Base-by-base conservation (phyloP, 805 yeast species). In the Torulaspora delbrueckii region DNA sequence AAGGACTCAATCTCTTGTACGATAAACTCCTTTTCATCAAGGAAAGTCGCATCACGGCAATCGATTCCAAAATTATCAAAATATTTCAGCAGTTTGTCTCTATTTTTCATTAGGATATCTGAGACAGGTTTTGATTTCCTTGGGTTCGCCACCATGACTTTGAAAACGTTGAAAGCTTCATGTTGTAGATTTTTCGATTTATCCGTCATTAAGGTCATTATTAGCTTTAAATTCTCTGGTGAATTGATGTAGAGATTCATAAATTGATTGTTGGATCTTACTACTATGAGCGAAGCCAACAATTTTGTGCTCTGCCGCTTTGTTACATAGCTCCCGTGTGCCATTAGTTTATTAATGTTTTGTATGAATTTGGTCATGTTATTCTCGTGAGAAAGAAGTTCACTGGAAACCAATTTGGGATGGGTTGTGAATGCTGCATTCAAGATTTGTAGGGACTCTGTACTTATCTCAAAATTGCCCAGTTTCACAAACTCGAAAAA, bases 91-190 rank as follows among this genome's bases (percentile, higher is more conserved):
- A 91, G 75, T 58, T 85, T 86, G 33, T 79, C 84, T 58, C 88
- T 80, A 65, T 93, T 93, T 60, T 90, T 89, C 37, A 82, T 78
- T 53, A 93, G 71, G 16, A 91, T 85, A 64, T 91, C 96, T 43
- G 77, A 68, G 2, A 93, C 81, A 6, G 83, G 79, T 62, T 83
- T 88, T 2, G 88, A 74, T 63, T 90, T 90, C 52, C 84, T 81
- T 4, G 99, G 99, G 65, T 93, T 93, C 4, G 96, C 98, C n/a
- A 89, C 89, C 66, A 93, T 88, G 32, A 90, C 85, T 68, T 91
- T 93, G 71, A 93, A 91, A 31, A 91, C 84, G 54, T 93, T 90
- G 61, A 93, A 93, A 3, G 96, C 89, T 64, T 93, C 98, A 44
- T 79, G 67, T 62, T 90, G 96, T 47, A 93, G 75, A 64, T 90